These are phyloP conservation scores for Coemansia sp. DNA, from an alignment of 192 early-diverging fungal genomes.

Conservation along the genomic window DNA sequence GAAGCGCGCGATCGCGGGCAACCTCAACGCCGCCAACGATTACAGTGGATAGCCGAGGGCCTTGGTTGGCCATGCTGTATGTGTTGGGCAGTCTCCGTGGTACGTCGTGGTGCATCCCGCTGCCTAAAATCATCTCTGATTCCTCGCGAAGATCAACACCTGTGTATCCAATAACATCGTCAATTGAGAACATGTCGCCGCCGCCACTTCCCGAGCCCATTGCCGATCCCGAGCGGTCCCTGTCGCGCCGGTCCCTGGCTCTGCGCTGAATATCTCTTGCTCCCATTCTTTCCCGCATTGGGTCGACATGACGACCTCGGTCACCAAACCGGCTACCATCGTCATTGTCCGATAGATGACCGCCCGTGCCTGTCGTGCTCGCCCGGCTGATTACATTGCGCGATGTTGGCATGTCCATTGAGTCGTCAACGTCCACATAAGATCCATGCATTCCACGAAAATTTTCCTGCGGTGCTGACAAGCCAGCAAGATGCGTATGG, in stretches of 20 bases:
- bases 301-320: not conserved
- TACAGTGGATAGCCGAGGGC: constrained; percentile 9
- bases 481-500: constrained; percentile 4
- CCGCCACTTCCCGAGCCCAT: constrained; percentile 12
- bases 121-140: constrained; percentile 60
- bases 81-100: not conserved
- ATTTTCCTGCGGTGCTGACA: constrained; percentile 2
- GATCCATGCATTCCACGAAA: not conserved
- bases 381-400: constrained; percentile 28
- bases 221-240: constrained; percentile 23
- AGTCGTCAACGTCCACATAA: constrained; percentile 14
- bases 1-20: constrained; percentile 22
- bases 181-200: constrained; percentile 43
- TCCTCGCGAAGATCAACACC: constrained; percentile 74
- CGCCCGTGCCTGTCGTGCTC: constrained; percentile 21
- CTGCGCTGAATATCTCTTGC: constrained; percentile 19
- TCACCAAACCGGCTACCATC: constrained; percentile 5
- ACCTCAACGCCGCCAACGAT: constrained; percentile 26
- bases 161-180: constrained; percentile 79
- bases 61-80: constrained; percentile 3
- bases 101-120: constrained; percentile 22
- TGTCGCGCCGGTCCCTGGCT: constrained; percentile 32
- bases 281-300: constrained; percentile 6
- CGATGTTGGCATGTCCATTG: constrained; percentile 7
- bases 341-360: constrained; percentile 23